These are phyloP conservation scores for Cymodocea nodosa DNA, from an alignment of 116 monocot genomes.

Conservation along the genomic window DNA sequence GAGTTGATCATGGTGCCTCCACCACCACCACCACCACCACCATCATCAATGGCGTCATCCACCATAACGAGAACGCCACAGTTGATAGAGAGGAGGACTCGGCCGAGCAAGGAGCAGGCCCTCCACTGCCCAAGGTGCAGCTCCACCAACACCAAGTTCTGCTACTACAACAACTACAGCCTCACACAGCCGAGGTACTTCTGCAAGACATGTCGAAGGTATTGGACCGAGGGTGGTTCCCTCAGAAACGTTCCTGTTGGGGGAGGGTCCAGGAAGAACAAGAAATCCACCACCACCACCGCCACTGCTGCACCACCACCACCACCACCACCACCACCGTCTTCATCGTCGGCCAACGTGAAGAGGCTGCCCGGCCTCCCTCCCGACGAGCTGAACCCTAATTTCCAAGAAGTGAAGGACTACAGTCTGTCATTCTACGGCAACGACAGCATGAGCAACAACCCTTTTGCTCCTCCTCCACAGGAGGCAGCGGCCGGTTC, in stretches of 20 bases:
- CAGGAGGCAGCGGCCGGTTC: constrained; percentile 7
- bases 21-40: constrained; percentile 2
- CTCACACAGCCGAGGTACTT: constrained; percentile 50
- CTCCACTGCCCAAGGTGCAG: constrained; percentile 54
- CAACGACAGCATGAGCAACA: constrained; percentile 5
- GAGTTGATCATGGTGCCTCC: constrained; percentile 15
- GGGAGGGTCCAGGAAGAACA: constrained; percentile 38
- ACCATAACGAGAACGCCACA: constrained; percentile 1
- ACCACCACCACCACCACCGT: too few species aligned
- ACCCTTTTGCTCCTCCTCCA: constrained; percentile 27
- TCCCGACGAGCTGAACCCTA: constrained; percentile 6
- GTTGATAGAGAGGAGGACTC: constrained; percentile 21
- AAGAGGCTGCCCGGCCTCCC: not conserved
- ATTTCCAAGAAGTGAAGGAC: constrained; percentile 30
- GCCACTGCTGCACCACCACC: not conserved
- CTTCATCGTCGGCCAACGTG: not conserved
- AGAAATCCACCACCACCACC: constrained; percentile 5
- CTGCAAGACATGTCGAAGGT: constrained; percentile 54
- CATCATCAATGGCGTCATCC: constrained; percentile 3
- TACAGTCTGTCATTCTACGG: constrained; percentile 33
- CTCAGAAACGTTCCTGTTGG: constrained; percentile 46
- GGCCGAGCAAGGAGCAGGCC: constrained; percentile 7
- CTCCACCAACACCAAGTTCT: constrained; percentile 75
- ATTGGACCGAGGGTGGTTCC: constrained; percentile 60
- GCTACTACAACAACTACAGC: constrained; percentile 88